Conservation (phyloP, 2,329 filamentous ascomycete species). For the Macroventuria anomochaeta region DNA sequence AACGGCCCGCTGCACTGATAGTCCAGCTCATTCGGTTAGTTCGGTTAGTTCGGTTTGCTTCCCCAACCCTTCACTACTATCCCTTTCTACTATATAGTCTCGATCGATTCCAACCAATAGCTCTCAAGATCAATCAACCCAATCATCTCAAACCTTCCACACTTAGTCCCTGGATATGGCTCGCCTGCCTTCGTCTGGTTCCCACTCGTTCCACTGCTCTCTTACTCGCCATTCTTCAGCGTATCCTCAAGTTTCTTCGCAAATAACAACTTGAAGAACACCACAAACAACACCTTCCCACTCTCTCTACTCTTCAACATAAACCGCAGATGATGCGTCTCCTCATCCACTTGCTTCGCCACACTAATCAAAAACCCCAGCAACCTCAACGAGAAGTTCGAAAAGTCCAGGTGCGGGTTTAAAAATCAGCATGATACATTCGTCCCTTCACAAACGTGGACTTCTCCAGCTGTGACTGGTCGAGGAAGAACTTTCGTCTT, state of each 20-base stretch:
- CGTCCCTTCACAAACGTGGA: slow-evolving; percentile 54
- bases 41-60: too few species aligned
- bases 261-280: slow-evolving; percentile 56
- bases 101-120: too few species aligned
- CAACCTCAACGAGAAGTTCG: slow-evolving; percentile 53
- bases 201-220: neutral
- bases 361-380: slow-evolving; percentile 56
- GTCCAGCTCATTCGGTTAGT: too few species aligned
- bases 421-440: slow-evolving; percentile 56
- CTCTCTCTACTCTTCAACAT: slow-evolving; percentile 54
- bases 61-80: too few species aligned
- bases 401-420: slow-evolving; percentile 58
- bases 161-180: neutral
- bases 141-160: too few species aligned
- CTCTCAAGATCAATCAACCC: too few species aligned
- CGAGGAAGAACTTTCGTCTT: slow-evolving; percentile 54
- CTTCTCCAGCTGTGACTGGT: slow-evolving; percentile 40
- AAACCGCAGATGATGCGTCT: slow-evolving; percentile 56
- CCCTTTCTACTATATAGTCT: too few species aligned
- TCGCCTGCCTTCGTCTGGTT: neutral
- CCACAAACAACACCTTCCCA: slow-evolving; percentile 52
- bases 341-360: slow-evolving; percentile 55
- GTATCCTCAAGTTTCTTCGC: slow-evolving; percentile 51
- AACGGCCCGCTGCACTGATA: too few species aligned
- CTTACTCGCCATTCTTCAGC: slow-evolving; percentile 24